Evolutionary conservation across 305 asterid genomes (phyloP).

Genomic region (Fraxinus albicans): DNA sequence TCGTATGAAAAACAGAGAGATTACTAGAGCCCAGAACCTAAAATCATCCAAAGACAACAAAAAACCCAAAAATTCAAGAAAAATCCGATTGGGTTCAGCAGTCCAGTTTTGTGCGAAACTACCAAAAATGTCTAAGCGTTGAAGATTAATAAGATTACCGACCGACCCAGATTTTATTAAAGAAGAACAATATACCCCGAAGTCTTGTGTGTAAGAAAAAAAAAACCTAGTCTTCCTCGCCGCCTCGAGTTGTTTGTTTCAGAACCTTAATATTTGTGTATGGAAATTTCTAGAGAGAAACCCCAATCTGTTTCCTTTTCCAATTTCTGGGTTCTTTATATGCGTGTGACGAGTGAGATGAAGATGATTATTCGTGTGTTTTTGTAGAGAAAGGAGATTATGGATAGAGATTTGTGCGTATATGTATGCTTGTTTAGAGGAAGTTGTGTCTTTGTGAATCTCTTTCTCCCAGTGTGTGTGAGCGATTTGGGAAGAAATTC

Average conservation of each 20-base stretch:
- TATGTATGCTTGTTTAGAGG: background rate
- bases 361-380: background rate
- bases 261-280: background rate
- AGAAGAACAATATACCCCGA: background rate
- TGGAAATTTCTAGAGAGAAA: background rate
- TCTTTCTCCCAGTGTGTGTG: background rate
- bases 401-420: background rate
- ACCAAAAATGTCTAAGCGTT: background rate
- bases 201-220: background rate
- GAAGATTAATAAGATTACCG: background rate
- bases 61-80: background rate
- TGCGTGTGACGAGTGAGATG: background rate
- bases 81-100: background rate
- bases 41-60: background rate
- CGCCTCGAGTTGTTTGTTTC: conserved; percentile 16
- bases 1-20: background rate
- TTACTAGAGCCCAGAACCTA: conserved; percentile 25
- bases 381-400: background rate
- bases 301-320: background rate
- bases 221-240: conserved; percentile 22
- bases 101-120: background rate
- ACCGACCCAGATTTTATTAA: background rate
- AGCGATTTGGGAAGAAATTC: background rate
- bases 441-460: background rate
- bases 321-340: background rate